Conservation (phyloP, 73 alveolate genomes). For the Paramecium sonneborni region DNA sequence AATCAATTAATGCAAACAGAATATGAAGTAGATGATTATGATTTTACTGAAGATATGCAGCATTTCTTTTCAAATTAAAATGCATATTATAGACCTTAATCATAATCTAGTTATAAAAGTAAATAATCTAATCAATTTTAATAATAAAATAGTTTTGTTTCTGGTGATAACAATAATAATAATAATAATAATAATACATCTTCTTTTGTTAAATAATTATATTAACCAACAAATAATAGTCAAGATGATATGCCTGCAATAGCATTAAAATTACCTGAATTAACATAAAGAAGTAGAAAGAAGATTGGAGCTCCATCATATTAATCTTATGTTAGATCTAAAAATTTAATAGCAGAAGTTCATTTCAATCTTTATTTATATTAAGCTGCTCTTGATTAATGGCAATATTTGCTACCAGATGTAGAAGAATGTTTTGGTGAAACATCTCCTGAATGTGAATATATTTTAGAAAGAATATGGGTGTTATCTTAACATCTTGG, state of each 20-base stretch:
- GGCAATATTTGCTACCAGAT: neutral
- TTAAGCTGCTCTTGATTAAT: neutral
- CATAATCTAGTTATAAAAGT: neutral
- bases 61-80: neutral
- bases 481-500: neutral
- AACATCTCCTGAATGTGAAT: neutral
- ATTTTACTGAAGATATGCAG: neutral
- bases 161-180: neutral
- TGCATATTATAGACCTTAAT: neutral
- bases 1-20: neutral
- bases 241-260: conserved; percentile 10
- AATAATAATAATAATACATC: neutral
- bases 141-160: neutral
- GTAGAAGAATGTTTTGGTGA: conserved; percentile 8
- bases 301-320: neutral
- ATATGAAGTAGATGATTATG: neutral
- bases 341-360: neutral
- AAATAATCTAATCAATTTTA: neutral
- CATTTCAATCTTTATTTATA: neutral
- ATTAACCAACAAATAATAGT: neutral
- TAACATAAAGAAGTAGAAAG: neutral
- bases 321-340: neutral
- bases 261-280: neutral
- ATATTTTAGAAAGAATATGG: neutral
- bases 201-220: neutral